Evolutionary conservation across 352 stramenopile genomes (phyloP), one percentile per base, ranked within the genome.

Genomic region (Globisporangium barbulae): DNA sequence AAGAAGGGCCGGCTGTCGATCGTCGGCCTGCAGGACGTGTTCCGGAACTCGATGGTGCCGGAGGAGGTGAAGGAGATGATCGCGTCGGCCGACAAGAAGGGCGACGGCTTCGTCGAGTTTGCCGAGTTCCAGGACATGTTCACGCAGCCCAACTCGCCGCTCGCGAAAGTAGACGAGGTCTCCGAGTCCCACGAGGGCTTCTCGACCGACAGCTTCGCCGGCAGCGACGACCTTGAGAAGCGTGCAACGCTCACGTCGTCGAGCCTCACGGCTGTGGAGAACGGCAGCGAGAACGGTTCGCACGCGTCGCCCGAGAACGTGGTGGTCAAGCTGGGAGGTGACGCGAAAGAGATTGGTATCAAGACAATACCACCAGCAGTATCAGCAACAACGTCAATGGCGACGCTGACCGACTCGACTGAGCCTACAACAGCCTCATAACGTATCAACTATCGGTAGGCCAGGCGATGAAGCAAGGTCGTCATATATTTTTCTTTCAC

Each of bases 61-160:
- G 79, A 93, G n/a, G 82, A 94, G 62, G 86, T 97, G 44, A 83
- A 96, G 59, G 82, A 96, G 61, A 96, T 97, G 78, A 94, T 97
- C 64, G 77, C 75, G 22, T 93, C 89, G n/a, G 88, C 85, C 17
- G 90, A 97, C 62, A 82, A 68, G 21, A 88, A 89, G n/a, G 76
- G 85, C 39, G 84, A 93, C 39, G 82, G 79, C 2, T 86, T 72
- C 45, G 94, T 98, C 39, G 85, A 89, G 50, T 98, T 92, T 70
- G 83, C 97, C 44, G 89, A 97, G 53, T 98, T 98, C 68, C 69
- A 97, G 52, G 75, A 79, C 7, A 70, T 94, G 12, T 91, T 93
- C 52, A 52, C 70, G 56, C 70, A 69, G 28, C 65, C 77, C 22
- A 70, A 53, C 17, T 65, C 72, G 19, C 65, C 75, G 8, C 61